Evolutionary conservation across 225 moss, liverwort and hornwort genomes (phyloP).

Genomic region (Asterella californica): DNA sequence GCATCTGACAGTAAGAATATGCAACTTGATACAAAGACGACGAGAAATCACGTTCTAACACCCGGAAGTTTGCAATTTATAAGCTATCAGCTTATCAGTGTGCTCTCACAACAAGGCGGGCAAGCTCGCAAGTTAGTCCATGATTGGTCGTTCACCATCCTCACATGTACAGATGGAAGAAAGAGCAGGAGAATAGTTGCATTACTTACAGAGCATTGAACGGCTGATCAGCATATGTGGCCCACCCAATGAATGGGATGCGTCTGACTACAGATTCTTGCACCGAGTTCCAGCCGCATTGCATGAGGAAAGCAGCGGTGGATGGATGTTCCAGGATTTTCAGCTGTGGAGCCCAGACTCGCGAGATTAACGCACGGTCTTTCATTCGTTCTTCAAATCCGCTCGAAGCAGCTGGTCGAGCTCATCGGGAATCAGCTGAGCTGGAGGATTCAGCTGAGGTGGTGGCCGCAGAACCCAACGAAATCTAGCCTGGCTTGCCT

Average conservation of each 20-base stretch:
- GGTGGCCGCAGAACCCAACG: constrained; percentile 30
- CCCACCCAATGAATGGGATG: constrained; percentile 13
- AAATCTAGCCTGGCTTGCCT: constrained; percentile 8
- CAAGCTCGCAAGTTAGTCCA: no score
- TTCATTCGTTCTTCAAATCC: constrained; percentile 14
- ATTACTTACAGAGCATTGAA: background rate
- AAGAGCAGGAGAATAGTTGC: no score
- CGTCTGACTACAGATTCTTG: constrained; percentile 25
- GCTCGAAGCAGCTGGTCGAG: background rate
- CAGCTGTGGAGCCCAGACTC: constrained; percentile 1
- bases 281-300: constrained; percentile 39
- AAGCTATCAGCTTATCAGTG: no score
- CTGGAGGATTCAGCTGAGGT: no score
- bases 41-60: no score
- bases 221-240: constrained; percentile 20
- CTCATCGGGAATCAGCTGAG: no score
- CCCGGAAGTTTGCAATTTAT: no score
- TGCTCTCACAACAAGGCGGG: no score
- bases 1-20: no score
- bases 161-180: no score
- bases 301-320: constrained; percentile 29
- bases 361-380: constrained; percentile 22
- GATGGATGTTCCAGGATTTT: constrained; percentile 35
- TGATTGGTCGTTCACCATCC: no score
- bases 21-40: no score